Evolutionary conservation across 116 monocot species (phyloP), one percentile per base, ranked within the genome.

Genomic region (Posidonia oceanica): DNA sequence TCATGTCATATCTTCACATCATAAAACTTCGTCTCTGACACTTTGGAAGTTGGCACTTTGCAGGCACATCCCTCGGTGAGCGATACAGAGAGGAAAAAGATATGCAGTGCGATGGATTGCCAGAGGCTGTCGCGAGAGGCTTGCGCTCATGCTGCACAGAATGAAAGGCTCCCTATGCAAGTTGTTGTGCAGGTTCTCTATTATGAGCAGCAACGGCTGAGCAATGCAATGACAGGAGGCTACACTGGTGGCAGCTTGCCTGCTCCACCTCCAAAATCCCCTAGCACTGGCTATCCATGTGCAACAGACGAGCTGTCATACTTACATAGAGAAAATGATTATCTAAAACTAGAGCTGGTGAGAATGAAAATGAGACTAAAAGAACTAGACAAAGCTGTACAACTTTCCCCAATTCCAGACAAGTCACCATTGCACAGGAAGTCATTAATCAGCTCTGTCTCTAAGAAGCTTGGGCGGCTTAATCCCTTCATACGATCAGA

Each of bases 141-240:
- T 36, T 95, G 91, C 63, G 91, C 94, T 3, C 94, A 95, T 59
- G 94, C 94, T 21, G 94, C 94, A 12, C 94, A 91, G 75, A 95
- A 95, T 42, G 81, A 86, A 38, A 76, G 95, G 68, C 83, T 95
- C 8, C 96, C 91, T 17, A 89, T 83, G 54, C 88, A 88, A 72
- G 75, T 65, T 17, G 91, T 88, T 4, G 94, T 94, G 20, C 94
- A 88, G 66, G 91, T 94, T 22, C 83, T 94, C 21, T 82, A 81
- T 75, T 81, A 78, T 36, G 94, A 90, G 61, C 94, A 90, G 58
- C 91, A 88, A 60, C 90, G 86, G 39, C 74, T 84, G 7, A 64
- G 82, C 2, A 81, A 78, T 52, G 48, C 63, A 7, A 61, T 58
- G 37, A 66, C 21, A 14, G 75, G 66, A 57, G 74, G 61, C 78